phyloP scores from a whole-genome alignment of 2,329 filamentous ascomycete genomes.

The Colletotrichum agaves region DNA sequence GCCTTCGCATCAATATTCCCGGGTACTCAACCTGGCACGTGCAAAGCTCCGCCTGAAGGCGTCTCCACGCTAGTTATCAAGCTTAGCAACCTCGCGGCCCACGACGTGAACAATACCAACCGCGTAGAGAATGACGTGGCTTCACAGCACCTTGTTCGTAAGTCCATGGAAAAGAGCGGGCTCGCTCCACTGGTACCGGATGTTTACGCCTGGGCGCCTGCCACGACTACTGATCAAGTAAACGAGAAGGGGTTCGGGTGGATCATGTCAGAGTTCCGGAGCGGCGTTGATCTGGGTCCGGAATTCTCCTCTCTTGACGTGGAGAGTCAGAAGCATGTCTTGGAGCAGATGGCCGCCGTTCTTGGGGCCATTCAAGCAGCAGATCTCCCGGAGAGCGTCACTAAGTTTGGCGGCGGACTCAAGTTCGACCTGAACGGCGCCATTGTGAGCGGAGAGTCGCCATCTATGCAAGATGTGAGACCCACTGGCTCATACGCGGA shows the following conservation, averaged over 20 bases:
- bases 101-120: constrained; percentile 42
- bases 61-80: constrained; percentile 39
- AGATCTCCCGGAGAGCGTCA: constrained; percentile 31
- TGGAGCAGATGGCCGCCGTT: constrained; percentile 40
- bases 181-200: constrained; percentile 38
- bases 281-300: constrained; percentile 38
- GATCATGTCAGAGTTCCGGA: constrained; percentile 41
- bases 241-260: constrained; percentile 39
- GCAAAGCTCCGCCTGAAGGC: constrained; percentile 20
- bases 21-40: constrained; percentile 35
- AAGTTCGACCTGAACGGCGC: constrained; percentile 32
- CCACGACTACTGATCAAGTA: neutral
- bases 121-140: constrained; percentile 43
- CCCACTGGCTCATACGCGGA: constrained; percentile 37
- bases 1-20: constrained; percentile 32
- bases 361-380: constrained; percentile 37
- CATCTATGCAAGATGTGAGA: constrained; percentile 32
- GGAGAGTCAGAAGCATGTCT: constrained; percentile 30
- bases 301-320: constrained; percentile 34
- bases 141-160: constrained; percentile 37
- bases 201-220: constrained; percentile 40
- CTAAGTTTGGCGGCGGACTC: too few relatives aligned
- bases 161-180: constrained; percentile 27
- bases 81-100: constrained; percentile 41
- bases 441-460: constrained; percentile 31